These are phyloP conservation scores for Periconia macrospinosa DNA, from an alignment of 2,329 filamentous ascomycete genomes.

Conservation along the genomic window DNA sequence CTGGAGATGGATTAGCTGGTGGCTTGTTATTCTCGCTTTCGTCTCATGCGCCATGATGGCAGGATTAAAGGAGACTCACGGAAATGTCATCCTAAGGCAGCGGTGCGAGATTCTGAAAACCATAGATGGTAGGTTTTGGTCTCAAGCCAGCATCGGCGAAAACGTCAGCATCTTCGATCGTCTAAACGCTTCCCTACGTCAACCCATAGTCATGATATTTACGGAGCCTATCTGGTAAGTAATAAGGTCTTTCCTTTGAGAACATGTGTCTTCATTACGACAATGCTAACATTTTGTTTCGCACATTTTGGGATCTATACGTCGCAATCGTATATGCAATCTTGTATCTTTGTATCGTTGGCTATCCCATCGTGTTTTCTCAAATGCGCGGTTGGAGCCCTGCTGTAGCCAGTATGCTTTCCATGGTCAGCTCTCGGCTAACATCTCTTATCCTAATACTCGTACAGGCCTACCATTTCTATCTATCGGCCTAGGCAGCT, in stretches of 20 bases:
- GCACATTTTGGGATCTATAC: conserved; percentile 73
- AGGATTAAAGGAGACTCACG: too few species aligned
- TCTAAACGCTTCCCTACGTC: conserved; percentile 74
- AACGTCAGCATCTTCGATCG: too few species aligned
- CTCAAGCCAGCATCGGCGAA: too few species aligned
- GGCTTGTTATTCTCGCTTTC: conserved; percentile 60
- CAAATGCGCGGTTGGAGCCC: conserved; percentile 75
- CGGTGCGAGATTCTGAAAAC: too few species aligned
- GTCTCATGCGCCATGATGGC: too few species aligned
- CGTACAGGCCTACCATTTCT: conserved; percentile 76
- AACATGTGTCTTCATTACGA: background rate
- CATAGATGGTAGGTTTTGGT: too few species aligned
- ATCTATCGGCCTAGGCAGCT: conserved; percentile 64
- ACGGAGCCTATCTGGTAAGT: conserved; percentile 82
- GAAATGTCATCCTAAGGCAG: too few species aligned
- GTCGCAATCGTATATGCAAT: conserved; percentile 81
- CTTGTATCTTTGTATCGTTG: conserved; percentile 86
- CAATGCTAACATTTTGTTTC: conserved; percentile 39
- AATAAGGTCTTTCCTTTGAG: background rate
- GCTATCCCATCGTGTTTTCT: conserved; percentile 82
- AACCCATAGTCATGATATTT: conserved; percentile 75
- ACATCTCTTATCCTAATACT: too few species aligned
- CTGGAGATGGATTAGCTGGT: conserved; percentile 88
- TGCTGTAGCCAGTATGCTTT: too few species aligned
- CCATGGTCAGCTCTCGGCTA: too few species aligned